Evolutionary conservation across 2,329 filamentous ascomycete genomes (phyloP).

Genomic region (Leptographium flavum): DNA sequence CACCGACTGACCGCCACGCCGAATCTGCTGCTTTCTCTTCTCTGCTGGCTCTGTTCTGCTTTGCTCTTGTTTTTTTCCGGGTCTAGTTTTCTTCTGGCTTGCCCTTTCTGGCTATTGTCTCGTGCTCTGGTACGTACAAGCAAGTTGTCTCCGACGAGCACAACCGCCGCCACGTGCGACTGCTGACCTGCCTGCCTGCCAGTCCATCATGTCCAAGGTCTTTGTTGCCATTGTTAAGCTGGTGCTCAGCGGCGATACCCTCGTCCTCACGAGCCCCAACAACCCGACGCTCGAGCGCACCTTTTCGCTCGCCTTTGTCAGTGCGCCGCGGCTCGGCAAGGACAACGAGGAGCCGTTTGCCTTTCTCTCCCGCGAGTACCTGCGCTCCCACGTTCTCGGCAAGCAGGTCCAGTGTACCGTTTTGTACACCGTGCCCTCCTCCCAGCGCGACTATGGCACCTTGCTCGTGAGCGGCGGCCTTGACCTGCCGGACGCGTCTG

Average conservation of each 20-base stretch:
- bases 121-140: too few relatives aligned
- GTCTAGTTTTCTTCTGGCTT: too few relatives aligned
- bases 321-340: slow-evolving; percentile 70
- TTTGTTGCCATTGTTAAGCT: slow-evolving; percentile 74
- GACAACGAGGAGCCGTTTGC: slow-evolving; percentile 87
- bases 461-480: slow-evolving; percentile 64
- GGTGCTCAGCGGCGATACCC: slow-evolving; percentile 83
- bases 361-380: slow-evolving; percentile 87
- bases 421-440: slow-evolving; percentile 75
- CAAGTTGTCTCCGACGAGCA: too few relatives aligned
- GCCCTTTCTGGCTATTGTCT: too few relatives aligned
- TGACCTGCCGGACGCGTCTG: slow-evolving; percentile 64
- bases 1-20: neutral
- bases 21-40: neutral
- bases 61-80: neutral
- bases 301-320: slow-evolving; percentile 84
- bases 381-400: slow-evolving; percentile 71
- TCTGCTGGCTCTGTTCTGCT: neutral
- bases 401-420: slow-evolving; percentile 77
- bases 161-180: too few relatives aligned
- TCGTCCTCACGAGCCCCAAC: slow-evolving; percentile 68
- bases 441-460: slow-evolving; percentile 76
- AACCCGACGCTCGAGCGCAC: slow-evolving; percentile 73
- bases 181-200: neutral
- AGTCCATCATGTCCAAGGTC: slow-evolving; percentile 31